Evolutionary conservation across 306 rosid species (phyloP), one percentile per base, ranked within the genome.

Genomic region (Rosa multiflora): DNA sequence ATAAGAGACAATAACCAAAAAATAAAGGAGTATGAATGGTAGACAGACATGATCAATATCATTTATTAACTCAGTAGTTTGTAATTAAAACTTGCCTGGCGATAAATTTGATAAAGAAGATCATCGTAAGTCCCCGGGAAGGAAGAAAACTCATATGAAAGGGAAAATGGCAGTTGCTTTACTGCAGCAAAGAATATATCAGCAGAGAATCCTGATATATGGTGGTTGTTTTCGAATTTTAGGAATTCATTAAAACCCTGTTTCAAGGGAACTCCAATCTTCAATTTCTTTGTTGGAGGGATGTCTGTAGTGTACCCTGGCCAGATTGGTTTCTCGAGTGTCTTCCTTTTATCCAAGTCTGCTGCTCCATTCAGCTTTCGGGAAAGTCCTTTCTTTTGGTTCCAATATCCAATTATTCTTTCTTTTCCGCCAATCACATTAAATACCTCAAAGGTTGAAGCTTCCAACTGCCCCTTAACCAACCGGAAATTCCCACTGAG

Each of bases 391-490:
- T 32, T 61, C 18, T 76, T 1, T 8, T 48, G 55, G 0, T 11
- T 75, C 88, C 90, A 87, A 32, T 29, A 59, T 12, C 88, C 88
- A 40, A 87, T 55, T 37, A 69, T 12, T 18, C 77, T 83, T 80
- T 87, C 84, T 3, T 20, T 73, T 35, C 55, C 42, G 4, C 82
- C 82, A 4, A 76, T 7, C 74, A 80, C 74, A 69, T 87, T 87
- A 70, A 78, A 49, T 15, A 87, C 75, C 70, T 75, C 85, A 78
- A 80, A 74, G 12, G 4, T 12, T 29, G 83, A 73, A 11, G 82
- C 59, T 56, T 78, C 73, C 67, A 85, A 56, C 37, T 85, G 82
- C 44, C 90, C 79, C 11, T 76, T n/a, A 3, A 29, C 40, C 56
- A 87, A 64, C 26, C 13, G 21, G 52, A 87, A 80, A 52, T 76